A percentile compares a stretch with the other conserved stretches of the same genome.
Evolutionary conservation across 2,329 filamentous ascomycete species (phyloP).

Genomic region (Salinomyces thailandicus): DNA sequence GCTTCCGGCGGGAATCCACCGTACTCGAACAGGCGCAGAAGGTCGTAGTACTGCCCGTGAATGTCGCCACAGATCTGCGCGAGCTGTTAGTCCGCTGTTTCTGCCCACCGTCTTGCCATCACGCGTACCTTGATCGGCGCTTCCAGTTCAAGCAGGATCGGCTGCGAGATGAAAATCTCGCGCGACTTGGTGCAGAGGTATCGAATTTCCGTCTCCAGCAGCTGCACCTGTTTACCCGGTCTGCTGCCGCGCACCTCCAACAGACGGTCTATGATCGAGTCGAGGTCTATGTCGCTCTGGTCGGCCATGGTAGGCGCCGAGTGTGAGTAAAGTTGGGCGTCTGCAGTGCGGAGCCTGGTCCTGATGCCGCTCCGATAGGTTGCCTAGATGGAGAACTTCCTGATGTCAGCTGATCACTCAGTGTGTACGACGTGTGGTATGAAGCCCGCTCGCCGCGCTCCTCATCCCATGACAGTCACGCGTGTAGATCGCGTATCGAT

Average conservation of each 20-base stretch:
- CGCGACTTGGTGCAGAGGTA: slow-evolving; percentile 96
- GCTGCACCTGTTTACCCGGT: slow-evolving; percentile 95
- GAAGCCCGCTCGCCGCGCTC: too few relatives aligned
- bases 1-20: slow-evolving; percentile 96
- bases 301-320: slow-evolving; percentile 52
- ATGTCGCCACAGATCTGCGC: slow-evolving; percentile 95
- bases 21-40: slow-evolving; percentile 94
- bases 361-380: not conserved
- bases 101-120: not conserved
- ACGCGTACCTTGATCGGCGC: slow-evolving; percentile 88
- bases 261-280: slow-evolving; percentile 97
- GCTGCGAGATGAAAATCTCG: slow-evolving; percentile 99
- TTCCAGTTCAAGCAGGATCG: slow-evolving; percentile 92
- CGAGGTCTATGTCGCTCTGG: slow-evolving; percentile 86
- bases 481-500: too few relatives aligned
- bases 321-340: slow-evolving; percentile 4
- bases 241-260: slow-evolving; percentile 95
- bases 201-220: slow-evolving; percentile 91
- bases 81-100: slow-evolving; percentile 8
- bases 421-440: too few relatives aligned
- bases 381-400: too few relatives aligned
- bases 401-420: too few relatives aligned
- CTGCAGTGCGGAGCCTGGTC: not conserved
- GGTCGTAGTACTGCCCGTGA: slow-evolving; percentile 97
- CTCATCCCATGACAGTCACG: too few relatives aligned